Evolutionary conservation across 345 rosid species (phyloP).

Genomic region (Lenwebbia sp.): DNA sequence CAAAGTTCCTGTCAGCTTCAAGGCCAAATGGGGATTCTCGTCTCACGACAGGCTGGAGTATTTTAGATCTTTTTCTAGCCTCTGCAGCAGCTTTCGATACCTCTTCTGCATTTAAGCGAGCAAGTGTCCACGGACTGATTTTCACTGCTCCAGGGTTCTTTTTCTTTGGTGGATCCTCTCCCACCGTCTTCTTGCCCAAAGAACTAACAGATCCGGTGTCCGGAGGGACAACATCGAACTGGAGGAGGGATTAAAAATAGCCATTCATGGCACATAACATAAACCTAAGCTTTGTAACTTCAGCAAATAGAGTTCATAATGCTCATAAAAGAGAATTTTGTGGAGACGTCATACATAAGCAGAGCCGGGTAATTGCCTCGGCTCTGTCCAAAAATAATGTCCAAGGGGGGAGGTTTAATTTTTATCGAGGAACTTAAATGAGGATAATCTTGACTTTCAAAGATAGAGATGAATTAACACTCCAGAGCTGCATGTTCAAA

Average conservation of each 20-base stretch:
- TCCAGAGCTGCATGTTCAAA: background rate
- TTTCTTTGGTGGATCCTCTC: slow-evolving; percentile 56
- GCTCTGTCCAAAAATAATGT: background rate
- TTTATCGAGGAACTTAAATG: background rate
- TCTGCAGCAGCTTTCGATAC: slow-evolving; percentile 93
- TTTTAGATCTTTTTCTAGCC: slow-evolving; percentile 84
- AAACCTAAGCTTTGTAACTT: background rate
- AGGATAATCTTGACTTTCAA: background rate
- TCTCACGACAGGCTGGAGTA: slow-evolving; percentile 69
- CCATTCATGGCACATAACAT: background rate
- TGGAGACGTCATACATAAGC: background rate
- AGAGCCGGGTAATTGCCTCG: background rate
- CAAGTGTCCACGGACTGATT: slow-evolving; percentile 96
- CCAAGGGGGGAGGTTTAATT: background rate
- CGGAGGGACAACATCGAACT: slow-evolving; percentile 99
- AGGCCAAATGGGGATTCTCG: slow-evolving; percentile 39
- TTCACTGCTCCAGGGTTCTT: slow-evolving; percentile 67
- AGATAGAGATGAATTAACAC: background rate
- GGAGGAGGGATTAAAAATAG: slow-evolving; percentile 4
- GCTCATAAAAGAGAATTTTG: background rate
- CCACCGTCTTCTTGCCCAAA: slow-evolving; percentile 56
- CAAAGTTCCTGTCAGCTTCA: slow-evolving; percentile 61
- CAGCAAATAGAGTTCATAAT: background rate
- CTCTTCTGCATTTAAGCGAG: slow-evolving; percentile 86
- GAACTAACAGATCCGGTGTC: slow-evolving; percentile 93